Conservation (phyloP, 108 stramenopile genomes). For the Cyclotella atomus region DNA sequence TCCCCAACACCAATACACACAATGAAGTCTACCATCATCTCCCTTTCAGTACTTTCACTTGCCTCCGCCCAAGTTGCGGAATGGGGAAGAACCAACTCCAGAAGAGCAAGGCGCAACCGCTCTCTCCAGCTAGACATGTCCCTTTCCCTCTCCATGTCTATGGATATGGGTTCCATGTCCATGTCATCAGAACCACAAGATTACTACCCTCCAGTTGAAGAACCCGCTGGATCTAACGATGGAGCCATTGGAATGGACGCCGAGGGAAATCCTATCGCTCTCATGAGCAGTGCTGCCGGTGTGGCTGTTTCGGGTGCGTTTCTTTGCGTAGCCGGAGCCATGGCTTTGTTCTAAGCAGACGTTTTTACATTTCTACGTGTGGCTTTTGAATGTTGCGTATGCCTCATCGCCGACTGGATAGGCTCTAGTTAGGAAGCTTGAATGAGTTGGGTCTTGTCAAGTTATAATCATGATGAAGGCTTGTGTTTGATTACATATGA, state of each 20-base stretch:
- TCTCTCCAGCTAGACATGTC: neutral
- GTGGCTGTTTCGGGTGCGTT: neutral
- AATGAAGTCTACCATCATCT: conserved; percentile 1
- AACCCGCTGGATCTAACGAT: neutral
- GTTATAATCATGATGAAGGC: too few species aligned
- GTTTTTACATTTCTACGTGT: too few species aligned
- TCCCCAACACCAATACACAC: neutral
- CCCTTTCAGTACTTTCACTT: neutral
- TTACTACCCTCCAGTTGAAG: neutral
- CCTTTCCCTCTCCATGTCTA: conserved; percentile 1
- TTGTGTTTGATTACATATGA: too few species aligned
- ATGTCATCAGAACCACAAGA: neutral
- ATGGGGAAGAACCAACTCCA: neutral
- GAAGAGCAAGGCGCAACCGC: neutral
- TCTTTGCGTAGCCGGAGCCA: neutral
- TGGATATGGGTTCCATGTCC: conserved; percentile 16
- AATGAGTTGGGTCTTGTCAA: too few species aligned
- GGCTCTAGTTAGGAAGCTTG: too few species aligned
- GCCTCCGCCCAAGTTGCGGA: conserved; percentile 1
- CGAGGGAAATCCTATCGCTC: neutral
- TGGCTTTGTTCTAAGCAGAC: neutral
- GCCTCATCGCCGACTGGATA: too few species aligned
- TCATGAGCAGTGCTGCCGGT: neutral
- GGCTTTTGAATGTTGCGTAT: too few species aligned
- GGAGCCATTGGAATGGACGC: neutral